Evolutionary conservation across 306 rosid genomes (phyloP).

Genomic region (Ochetophila trinervis): DNA sequence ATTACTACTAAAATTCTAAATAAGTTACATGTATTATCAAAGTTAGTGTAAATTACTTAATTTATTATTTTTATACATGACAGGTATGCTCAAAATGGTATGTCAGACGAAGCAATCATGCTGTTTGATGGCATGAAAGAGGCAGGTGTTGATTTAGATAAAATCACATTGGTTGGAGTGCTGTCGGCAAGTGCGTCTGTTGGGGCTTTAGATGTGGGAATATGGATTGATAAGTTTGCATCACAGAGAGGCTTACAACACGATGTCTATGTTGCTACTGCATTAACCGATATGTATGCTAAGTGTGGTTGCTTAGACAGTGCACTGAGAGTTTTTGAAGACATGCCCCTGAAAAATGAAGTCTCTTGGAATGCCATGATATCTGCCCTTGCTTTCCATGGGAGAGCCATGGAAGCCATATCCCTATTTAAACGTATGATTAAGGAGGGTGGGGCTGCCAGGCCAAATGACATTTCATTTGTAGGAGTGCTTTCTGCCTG

Average conservation of each 20-base stretch:
- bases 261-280: conserved; percentile 70
- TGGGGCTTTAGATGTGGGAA: conserved; percentile 82
- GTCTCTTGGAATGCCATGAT: conserved; percentile 97
- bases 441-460: conserved; percentile 47
- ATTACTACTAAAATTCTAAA: background rate
- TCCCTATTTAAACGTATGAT: conserved; percentile 65
- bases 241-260: conserved; percentile 55
- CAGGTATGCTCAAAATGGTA: conserved; percentile 94
- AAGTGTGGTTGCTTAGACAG: conserved; percentile 84
- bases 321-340: conserved; percentile 64
- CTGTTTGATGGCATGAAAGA: conserved; percentile 64
- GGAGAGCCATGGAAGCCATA: conserved; percentile 70
- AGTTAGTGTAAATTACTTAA: background rate
- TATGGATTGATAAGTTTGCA: conserved; percentile 60
- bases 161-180: conserved; percentile 65
- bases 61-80: conserved; percentile 15
- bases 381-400: conserved; percentile 93
- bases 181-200: conserved; percentile 75
- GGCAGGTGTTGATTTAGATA: conserved; percentile 49
- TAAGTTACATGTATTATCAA: background rate
- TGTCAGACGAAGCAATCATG: conserved; percentile 73
- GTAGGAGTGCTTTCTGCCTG: conserved; percentile 91
- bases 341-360: conserved; percentile 76
- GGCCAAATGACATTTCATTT: conserved; percentile 83
- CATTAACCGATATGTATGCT: conserved; percentile 87